phyloP scores from a whole-genome alignment of 345 rosid genomes.

The Clarkia xantiana region DNA sequence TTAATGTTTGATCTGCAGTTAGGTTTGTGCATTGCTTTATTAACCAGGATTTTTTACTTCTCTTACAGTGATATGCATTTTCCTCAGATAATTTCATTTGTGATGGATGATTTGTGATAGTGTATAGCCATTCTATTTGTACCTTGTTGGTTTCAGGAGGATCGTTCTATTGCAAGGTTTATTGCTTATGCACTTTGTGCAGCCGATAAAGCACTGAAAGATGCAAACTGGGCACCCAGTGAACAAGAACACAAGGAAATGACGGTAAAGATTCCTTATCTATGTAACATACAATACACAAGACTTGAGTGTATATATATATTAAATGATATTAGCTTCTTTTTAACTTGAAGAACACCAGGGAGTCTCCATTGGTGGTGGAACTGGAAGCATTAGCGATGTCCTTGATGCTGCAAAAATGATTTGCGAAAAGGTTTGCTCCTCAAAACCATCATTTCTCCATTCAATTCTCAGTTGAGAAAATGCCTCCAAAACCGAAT shows the following conservation, averaged over 20 bases:
- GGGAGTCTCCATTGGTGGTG: conserved; percentile 98
- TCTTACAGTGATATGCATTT: too few species aligned
- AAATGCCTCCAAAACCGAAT: too few species aligned
- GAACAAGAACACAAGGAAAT: conserved; percentile 59
- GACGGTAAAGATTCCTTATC: conserved; percentile 36
- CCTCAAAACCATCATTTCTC: conserved; percentile 1
- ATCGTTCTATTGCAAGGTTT: conserved; percentile 60
- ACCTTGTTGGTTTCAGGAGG: conserved; percentile 29
- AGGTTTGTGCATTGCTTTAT: too few species aligned
- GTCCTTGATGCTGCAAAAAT: conserved; percentile 69
- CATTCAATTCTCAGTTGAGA: background rate
- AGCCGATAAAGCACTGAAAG: conserved; percentile 76
- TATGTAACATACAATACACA: background rate
- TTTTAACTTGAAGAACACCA: conserved; percentile 28
- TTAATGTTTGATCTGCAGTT: background rate
- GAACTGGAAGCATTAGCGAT: conserved; percentile 85
- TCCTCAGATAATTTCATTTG: too few species aligned
- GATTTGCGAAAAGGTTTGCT: conserved; percentile 75
- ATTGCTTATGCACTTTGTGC: conserved; percentile 90
- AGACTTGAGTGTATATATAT: background rate
- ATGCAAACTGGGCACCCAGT: conserved; percentile 70
- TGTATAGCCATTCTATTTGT: background rate
- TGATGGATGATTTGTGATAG: background rate
- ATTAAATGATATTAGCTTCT: conserved; percentile 9
- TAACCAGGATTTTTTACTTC: too few species aligned